A percentile compares a stretch with the other conserved stretches of the same genome.
phyloP scores from a whole-genome alignment of 2,329 filamentous ascomycete genomes.

The Phaeoacremonium minimum region DNA sequence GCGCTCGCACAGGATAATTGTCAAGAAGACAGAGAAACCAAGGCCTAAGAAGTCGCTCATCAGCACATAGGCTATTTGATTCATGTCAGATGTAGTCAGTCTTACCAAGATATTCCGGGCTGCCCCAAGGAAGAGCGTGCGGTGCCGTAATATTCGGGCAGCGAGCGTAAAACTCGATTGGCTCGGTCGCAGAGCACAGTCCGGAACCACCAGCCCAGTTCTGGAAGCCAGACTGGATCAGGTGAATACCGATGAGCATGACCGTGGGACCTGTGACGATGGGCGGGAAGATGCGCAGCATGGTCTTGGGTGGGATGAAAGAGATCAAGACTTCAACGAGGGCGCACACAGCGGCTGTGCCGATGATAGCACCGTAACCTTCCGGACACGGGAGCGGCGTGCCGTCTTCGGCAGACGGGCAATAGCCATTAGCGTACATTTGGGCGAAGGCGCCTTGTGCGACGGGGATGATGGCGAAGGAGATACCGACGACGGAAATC shows the following conservation, averaged over 20 bases:
- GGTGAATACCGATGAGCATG: slow-evolving; percentile 67
- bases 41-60: slow-evolving; percentile 33
- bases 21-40: slow-evolving; percentile 75
- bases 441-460: slow-evolving; percentile 68
- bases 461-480: slow-evolving; percentile 72
- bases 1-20: slow-evolving; percentile 75
- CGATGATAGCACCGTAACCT: slow-evolving; percentile 72
- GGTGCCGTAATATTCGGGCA: slow-evolving; percentile 68
- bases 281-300: slow-evolving; percentile 74
- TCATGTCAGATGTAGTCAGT: neutral
- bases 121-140: slow-evolving; percentile 72
- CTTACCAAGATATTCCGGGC: slow-evolving; percentile 67
- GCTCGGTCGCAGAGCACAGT: slow-evolving; percentile 44
- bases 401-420: slow-evolving; percentile 54
- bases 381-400: slow-evolving; percentile 69
- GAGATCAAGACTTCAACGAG: slow-evolving; percentile 70
- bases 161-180: slow-evolving; percentile 50
- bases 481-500: slow-evolving; percentile 75
- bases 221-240: slow-evolving; percentile 68
- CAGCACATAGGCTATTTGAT: no score
- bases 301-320: slow-evolving; percentile 64
- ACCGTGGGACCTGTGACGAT: slow-evolving; percentile 45
- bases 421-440: slow-evolving; percentile 74
- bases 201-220: slow-evolving; percentile 77
- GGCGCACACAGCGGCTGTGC: slow-evolving; percentile 62